These are phyloP conservation scores for Puccinia coronata DNA, from an alignment of 1,284 basidiomycete species.

Conservation along the genomic window DNA sequence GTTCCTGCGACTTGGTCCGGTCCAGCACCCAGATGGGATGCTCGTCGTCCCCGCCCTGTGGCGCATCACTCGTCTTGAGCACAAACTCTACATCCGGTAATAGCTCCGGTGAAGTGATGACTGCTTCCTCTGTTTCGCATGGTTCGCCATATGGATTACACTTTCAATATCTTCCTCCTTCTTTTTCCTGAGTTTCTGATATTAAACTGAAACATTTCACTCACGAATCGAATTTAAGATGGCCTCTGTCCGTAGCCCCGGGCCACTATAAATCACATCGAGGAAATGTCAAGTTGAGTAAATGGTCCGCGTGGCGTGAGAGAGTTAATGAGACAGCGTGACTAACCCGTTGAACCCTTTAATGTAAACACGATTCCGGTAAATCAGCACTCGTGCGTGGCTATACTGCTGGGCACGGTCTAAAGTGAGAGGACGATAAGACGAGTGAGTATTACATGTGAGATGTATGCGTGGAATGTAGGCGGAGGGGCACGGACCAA, in stretches of 20 bases:
- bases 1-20: constrained; percentile 53
- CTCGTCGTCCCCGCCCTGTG: constrained; percentile 4
- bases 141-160: background rate
- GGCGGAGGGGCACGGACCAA: constrained; percentile 19
- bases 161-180: background rate
- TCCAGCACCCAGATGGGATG: constrained; percentile 54
- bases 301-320: background rate
- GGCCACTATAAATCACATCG: background rate
- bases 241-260: constrained; percentile 35
- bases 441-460: background rate
- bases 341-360: constrained; percentile 36
- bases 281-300: background rate
- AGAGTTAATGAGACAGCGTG: background rate
- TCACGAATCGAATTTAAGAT: constrained; percentile 44
- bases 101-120: constrained; percentile 53
- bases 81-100: constrained; percentile 58
- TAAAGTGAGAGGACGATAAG: background rate
- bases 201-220: background rate
- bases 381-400: constrained; percentile 56
- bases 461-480: background rate
- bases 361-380: constrained; percentile 54
- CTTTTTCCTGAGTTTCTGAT: constrained; percentile 48
- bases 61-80: constrained; percentile 54
- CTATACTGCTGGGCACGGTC: constrained; percentile 48
- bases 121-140: constrained; percentile 51